Base-by-base conservation (phyloP, 345 rosid genomes). In the Hypericum perforatum region DNA sequence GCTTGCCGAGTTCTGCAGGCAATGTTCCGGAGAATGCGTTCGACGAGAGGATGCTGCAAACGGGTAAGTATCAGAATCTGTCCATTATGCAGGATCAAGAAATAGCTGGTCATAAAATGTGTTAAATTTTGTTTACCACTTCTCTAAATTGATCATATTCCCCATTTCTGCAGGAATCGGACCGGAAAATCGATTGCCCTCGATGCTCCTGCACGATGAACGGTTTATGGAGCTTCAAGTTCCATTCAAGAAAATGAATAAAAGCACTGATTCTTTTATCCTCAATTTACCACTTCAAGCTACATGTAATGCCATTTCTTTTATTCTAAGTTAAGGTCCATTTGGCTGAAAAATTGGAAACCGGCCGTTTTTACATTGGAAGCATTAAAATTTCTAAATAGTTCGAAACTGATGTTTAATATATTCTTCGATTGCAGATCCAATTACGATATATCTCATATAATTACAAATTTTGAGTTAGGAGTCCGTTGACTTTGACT, bases 171-270 rank as follows among this genome's bases (percentile, higher is more conserved):
- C 83, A 14, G 94, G 95, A 61, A 90, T 84, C 44, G 63, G 64
- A 53, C 97, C 95, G 0, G 81, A 67, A 70, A 84, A 86, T 6
- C 0, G 59, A 70, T 86, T 90, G 48, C 94, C 97, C 78, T 90
- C 95, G 6, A 86, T 72, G 64, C 85, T 86, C 82, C 95, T 86
- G 76, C 49, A 58, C 42, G 29, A 46, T 8, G 8, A 14, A 13
- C 15, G 4, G 22, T 9, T 13, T 5, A 46, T 46, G 9, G 10
- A 16, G 22, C 22, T 46, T 46, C 50, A 46, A 29, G 9, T 29
- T 13, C 14, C 49, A 13, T 29, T 22, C 32, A 4, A 4, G 32
- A 22, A 22, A 22, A 22, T 22, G 32, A 1, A 22, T 1, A 22
- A 22, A 22, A 22, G 32, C 32, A 22, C 32, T 22, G 32, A 22